Base-by-base conservation (phyloP, 345 rosid genomes). In the Syzygium aqueum region DNA sequence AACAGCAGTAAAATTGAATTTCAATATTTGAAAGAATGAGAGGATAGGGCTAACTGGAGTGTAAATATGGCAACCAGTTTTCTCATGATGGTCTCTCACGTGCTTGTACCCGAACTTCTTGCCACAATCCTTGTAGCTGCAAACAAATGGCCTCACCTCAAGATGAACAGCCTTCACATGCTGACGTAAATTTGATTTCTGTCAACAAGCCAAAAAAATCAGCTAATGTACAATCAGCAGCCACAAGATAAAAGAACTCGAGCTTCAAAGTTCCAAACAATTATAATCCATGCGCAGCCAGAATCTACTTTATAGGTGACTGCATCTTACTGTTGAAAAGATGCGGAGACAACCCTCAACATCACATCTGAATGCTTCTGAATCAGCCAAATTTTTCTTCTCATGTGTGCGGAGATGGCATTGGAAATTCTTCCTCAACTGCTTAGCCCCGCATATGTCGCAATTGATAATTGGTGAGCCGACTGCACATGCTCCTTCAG, bases 11-110 rank as follows among this genome's bases (percentile, higher is more conserved):
- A 85, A 8, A 12, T 22, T 33, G 27, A 22, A 51, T 30, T 65
- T 65, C 22, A 65, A 65, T 65, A 8, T 22, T 54, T 8, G 77
- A 65, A 23, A 65, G 77, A 30, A 30, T 65, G 5, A 15, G 77
- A 65, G 30, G 27, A 87, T 2, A 33, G 56, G 85, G 90, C 98
- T 93, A 92, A 96, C 97, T 40, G 92, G 89, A 78, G 92, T 78
- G 84, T 93, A 96, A 46, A 91, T 21, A 85, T 96, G 98, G 92
- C 89, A n/a, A 56, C 61, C 13, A 56, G 94, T 89, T 33, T 94
- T 93, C 90, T 95, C 98, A 19, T 97, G 99, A 8, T 93, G 92
- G 87, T 95, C 94, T 86, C 98, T 93, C 8, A 97, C 97, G 61
- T 97, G 99, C 88, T 94, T 96, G 93, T 90, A 96, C 2, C 97